Conservation (phyloP, 345 rosid genomes). For the Salix koriyanagi region DNA sequence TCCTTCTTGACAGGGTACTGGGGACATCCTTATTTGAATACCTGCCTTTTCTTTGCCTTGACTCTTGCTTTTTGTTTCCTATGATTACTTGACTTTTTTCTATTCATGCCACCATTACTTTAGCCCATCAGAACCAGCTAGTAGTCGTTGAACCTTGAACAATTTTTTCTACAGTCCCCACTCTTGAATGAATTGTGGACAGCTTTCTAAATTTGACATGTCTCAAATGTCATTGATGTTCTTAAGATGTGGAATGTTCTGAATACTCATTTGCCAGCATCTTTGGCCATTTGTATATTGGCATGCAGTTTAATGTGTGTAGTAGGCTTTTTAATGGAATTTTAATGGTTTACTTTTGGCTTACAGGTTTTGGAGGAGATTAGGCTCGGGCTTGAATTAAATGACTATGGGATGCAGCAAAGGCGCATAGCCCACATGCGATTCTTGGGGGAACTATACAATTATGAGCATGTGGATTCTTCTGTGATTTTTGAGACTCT, state of each 20-base stretch:
- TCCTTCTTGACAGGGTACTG: too few species aligned
- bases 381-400: conserved; percentile 84
- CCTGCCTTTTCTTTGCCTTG: too few species aligned
- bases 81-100: not conserved
- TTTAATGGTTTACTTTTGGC: conserved; percentile 16
- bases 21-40: too few species aligned
- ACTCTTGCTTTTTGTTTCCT: not conserved
- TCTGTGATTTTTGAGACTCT: conserved; percentile 95
- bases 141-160: not conserved
- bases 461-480: conserved; percentile 95
- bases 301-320: not conserved
- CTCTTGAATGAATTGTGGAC: not conserved
- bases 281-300: not conserved
- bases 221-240: not conserved
- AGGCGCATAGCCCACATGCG: conserved; percentile 95
- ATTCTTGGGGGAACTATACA: conserved; percentile 95
- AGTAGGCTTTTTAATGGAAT: not conserved
- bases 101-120: not conserved
- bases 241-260: not conserved
- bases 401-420: conserved; percentile 97
- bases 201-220: not conserved
- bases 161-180: not conserved
- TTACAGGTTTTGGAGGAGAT: conserved; percentile 96
- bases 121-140: not conserved
- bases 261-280: not conserved